A percentile compares a stretch with the other conserved stretches of the same genome.
Conservation (phyloP, 495 filamentous ascomycete species). For the Penicillium pancosmium region DNA sequence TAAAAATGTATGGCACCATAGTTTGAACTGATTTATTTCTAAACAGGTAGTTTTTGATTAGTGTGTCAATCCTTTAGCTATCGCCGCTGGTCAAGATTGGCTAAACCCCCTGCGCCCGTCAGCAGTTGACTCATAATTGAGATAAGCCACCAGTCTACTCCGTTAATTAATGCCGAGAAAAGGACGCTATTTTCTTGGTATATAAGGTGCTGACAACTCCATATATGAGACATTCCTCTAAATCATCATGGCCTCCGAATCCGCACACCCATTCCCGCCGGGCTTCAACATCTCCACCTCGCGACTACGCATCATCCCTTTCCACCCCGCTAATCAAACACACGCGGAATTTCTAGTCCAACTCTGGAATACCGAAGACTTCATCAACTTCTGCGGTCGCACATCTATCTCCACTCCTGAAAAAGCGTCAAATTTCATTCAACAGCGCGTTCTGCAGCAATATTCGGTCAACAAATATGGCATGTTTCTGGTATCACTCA, state of each 20-base stretch:
- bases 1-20: no score
- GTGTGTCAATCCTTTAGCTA: no score
- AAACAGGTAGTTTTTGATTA: no score
- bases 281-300: conserved; percentile 32
- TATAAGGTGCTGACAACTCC: neutral
- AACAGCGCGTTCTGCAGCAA: conserved; percentile 21
- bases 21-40: no score
- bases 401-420: conserved; percentile 26
- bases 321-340: conserved; percentile 24
- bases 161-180: no score
- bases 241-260: neutral
- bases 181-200: neutral
- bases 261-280: conserved; percentile 17
- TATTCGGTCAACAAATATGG: conserved; percentile 35
- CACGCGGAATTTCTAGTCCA: conserved; percentile 40
- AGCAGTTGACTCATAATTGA: no score
- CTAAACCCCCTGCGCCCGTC: no score
- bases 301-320: conserved; percentile 37
- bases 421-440: conserved; percentile 25
- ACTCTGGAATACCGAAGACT: conserved; percentile 40
- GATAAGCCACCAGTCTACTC: no score
- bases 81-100: no score
- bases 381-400: conserved; percentile 26
- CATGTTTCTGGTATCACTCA: conserved; percentile 31
- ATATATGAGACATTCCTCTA: neutral